phyloP scores from a whole-genome alignment of 116 monocot species.

The Dioscorea cayenensis region DNA sequence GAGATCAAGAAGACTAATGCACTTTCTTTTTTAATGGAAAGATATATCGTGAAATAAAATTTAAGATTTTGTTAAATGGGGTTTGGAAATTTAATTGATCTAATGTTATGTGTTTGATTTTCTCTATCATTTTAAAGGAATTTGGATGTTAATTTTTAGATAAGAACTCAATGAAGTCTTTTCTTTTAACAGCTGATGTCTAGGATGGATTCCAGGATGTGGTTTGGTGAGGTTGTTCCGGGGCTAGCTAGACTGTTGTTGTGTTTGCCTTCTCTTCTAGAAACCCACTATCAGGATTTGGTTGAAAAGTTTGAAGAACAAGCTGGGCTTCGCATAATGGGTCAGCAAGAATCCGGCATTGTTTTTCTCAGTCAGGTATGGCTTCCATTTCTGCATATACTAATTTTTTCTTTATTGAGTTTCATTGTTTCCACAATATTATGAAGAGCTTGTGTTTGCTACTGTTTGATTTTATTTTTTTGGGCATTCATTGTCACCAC shows the following conservation, averaged over 20 bases:
- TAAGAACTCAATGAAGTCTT: neutral
- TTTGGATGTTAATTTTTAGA: neutral
- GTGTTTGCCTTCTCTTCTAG: constrained; percentile 58
- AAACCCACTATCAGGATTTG: constrained; percentile 53
- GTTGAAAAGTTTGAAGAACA: constrained; percentile 35
- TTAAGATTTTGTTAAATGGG: neutral
- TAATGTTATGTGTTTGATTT: neutral
- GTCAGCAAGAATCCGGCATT: constrained; percentile 61
- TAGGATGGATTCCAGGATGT: constrained; percentile 51
- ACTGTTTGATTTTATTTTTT: neutral
- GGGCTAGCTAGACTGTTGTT: constrained; percentile 52
- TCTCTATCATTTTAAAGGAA: neutral
- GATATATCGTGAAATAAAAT: neutral
- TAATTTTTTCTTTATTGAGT: neutral
- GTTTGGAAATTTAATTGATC: neutral
- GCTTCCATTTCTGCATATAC: neutral
- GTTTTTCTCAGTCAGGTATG: constrained; percentile 73
- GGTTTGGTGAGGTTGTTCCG: constrained; percentile 73
- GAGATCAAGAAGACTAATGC: neutral
- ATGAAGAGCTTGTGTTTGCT: no score
- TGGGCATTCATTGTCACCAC: constrained; percentile 12
- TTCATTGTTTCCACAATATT: no score
- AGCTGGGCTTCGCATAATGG: constrained; percentile 57
- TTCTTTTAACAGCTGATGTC: constrained; percentile 51
- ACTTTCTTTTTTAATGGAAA: neutral